Conservation (phyloP, 257 asterid species). For the Primulina huaijiensis region DNA sequence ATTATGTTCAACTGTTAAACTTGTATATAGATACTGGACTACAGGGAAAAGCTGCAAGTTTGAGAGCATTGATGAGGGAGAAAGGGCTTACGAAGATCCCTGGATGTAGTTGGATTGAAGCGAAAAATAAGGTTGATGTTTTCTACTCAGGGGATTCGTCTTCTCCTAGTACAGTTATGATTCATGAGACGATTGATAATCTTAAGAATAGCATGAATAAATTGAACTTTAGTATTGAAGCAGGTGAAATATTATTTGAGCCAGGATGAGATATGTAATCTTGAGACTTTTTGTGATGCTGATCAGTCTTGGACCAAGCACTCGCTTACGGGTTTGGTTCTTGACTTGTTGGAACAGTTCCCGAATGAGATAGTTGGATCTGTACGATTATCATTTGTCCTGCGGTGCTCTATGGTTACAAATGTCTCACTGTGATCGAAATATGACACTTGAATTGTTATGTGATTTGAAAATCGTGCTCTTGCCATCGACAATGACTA, state of each 20-base stretch:
- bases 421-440: no score
- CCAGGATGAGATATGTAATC: conserved; percentile 1
- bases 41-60: conserved; percentile 63
- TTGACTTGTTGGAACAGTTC: background rate
- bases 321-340: background rate
- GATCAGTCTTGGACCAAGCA: background rate
- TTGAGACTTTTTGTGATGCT: background rate
- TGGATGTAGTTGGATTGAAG: conserved; percentile 92
- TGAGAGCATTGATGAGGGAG: conserved; percentile 65
- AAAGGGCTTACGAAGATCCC: conserved; percentile 66
- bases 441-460: no score
- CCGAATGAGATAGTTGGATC: no score
- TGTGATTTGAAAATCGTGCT: no score
- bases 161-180: conserved; percentile 36
- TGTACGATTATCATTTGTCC: no score
- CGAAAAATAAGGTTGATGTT: conserved; percentile 48
- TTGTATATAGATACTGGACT: conserved; percentile 63
- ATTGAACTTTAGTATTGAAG: conserved; percentile 29
- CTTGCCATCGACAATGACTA: no score
- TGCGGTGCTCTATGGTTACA: no score
- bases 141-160: conserved; percentile 78
- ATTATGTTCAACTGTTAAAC: conserved; percentile 62
- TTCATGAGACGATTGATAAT: conserved; percentile 44
- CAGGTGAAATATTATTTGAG: conserved; percentile 29
- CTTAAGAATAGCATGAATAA: conserved; percentile 43